Evolutionary conservation across 2,329 filamentous ascomycete species (phyloP).

Genomic region (Teratosphaeria viscida): DNA sequence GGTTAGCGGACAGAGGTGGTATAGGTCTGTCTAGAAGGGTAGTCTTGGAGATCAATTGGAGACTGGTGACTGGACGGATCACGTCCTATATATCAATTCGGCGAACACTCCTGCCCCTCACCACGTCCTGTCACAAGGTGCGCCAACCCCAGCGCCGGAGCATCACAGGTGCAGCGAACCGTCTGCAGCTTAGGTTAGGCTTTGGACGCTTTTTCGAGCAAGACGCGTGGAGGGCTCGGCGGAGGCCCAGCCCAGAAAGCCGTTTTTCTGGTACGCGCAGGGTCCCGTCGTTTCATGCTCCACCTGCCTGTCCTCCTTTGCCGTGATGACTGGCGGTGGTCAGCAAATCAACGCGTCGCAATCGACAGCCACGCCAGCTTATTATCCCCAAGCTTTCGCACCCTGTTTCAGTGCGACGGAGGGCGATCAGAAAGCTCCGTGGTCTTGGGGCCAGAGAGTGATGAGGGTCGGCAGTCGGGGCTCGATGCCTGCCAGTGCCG

Average conservation of each 20-base stretch:
- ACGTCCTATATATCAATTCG: not conserved
- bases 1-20: not conserved
- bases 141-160: not conserved
- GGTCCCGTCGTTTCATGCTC: not conserved
- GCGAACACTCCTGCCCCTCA: not conserved
- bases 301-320: not conserved
- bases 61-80: not conserved
- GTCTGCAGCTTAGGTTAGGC: not conserved
- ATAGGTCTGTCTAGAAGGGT: not conserved
- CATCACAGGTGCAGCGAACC: not conserved
- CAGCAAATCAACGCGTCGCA: not conserved
- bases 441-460: not conserved
- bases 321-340: not conserved
- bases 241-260: not conserved
- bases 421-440: not conserved
- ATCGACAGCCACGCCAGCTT: not conserved
- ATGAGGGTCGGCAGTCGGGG: not conserved
- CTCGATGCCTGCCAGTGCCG: not conserved
- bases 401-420: not conserved
- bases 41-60: not conserved
- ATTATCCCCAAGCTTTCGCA: not conserved
- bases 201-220: not conserved
- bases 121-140: not conserved
- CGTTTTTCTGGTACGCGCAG: not conserved
- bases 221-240: not conserved